Conservation (phyloP, 345 rosid species). For the Populus ilicifolia region DNA sequence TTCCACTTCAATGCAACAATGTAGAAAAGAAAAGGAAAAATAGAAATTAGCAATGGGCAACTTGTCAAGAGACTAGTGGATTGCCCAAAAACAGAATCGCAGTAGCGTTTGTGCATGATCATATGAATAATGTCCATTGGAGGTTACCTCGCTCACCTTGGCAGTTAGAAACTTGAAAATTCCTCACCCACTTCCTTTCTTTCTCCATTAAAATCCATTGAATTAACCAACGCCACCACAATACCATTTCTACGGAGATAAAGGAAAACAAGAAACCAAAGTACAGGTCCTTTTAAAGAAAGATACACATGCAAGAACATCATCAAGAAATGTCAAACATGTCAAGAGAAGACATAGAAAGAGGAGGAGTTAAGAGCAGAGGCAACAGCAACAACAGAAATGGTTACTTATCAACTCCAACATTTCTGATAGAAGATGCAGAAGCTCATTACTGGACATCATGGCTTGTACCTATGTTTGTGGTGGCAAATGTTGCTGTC, state of each 20-base stretch:
- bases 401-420: conserved; percentile 28
- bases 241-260: background rate
- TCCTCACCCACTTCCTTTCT: conserved; percentile 2
- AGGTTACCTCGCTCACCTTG: background rate
- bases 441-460: conserved; percentile 36
- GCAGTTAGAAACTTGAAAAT: background rate
- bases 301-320: background rate
- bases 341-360: conserved; percentile 35
- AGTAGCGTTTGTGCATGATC: background rate
- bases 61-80: background rate
- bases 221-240: background rate
- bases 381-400: background rate
- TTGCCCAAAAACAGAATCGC: too few species aligned
- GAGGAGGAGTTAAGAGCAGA: conserved; percentile 20
- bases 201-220: conserved; percentile 8
- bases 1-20: background rate
- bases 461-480: conserved; percentile 28
- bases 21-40: background rate
- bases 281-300: background rate
- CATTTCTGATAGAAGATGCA: conserved; percentile 36
- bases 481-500: conserved; percentile 23
- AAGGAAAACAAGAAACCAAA: background rate
- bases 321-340: conserved; percentile 8
- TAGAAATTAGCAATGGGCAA: background rate
- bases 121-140: background rate